A percentile compares a stretch with the other conserved stretches of the same genome.
These are phyloP conservation scores for Dactylellina drechsleri DNA, from an alignment of 2,329 filamentous ascomycete species.

Conservation along the genomic window DNA sequence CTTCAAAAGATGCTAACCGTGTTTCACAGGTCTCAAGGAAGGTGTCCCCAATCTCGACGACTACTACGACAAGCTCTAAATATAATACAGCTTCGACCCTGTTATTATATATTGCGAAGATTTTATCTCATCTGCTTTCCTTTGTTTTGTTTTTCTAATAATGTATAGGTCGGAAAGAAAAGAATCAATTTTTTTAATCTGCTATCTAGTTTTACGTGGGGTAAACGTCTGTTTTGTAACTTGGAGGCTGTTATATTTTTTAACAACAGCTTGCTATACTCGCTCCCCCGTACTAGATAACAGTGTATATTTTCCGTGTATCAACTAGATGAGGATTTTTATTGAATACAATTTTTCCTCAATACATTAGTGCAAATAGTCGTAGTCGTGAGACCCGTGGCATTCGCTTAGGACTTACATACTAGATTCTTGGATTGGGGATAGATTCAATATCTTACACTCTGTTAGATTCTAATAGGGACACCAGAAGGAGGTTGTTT, in stretches of 20 bases:
- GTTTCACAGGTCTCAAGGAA: slow-evolving; percentile 9
- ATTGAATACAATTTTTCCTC: slow-evolving; percentile 50
- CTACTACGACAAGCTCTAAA: slow-evolving; percentile 99
- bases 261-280: slow-evolving; percentile 6
- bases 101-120: slow-evolving; percentile 22
- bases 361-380: neutral
- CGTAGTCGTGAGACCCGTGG: too few relatives aligned
- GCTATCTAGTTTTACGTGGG: slow-evolving; percentile 15
- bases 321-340: slow-evolving; percentile 54
- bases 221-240: slow-evolving; percentile 21
- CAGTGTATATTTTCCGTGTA: slow-evolving; percentile 42
- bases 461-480: too few relatives aligned
- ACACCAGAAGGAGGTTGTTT: too few relatives aligned
- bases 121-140: neutral
- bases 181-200: slow-evolving; percentile 14
- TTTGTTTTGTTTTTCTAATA: slow-evolving; percentile 49
- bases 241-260: slow-evolving; percentile 3
- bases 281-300: slow-evolving; percentile 17
- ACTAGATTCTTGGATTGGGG: too few relatives aligned
- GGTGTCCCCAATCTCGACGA: slow-evolving; percentile 66
- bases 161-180: slow-evolving; percentile 43
- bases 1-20: neutral
- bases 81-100: slow-evolving; percentile 41
- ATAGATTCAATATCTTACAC: too few relatives aligned
- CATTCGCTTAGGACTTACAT: too few relatives aligned